phyloP scores from a whole-genome alignment of 805 yeast species.

The Alloascoidea africana region DNA sequence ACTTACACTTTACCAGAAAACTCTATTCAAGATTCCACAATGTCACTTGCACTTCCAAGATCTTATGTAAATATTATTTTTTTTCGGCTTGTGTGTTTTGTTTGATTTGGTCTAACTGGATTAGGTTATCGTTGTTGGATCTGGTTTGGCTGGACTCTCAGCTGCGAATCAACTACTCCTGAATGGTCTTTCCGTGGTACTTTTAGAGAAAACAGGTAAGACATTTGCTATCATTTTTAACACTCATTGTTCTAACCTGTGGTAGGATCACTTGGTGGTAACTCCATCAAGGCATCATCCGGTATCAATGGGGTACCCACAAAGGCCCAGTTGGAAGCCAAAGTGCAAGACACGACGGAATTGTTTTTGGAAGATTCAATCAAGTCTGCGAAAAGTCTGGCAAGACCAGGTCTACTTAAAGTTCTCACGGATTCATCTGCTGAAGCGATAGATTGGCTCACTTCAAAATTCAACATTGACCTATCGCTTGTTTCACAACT shows the following conservation, averaged over 20 bases:
- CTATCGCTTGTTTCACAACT: slow-evolving; percentile 55
- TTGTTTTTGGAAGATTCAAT: slow-evolving; percentile 52
- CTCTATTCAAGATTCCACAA: too few relatives aligned
- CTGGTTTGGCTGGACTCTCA: slow-evolving; percentile 48
- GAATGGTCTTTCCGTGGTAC: slow-evolving; percentile 35
- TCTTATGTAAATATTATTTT: too few relatives aligned
- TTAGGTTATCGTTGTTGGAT: slow-evolving; percentile 39
- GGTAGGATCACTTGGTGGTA: slow-evolving; percentile 39
- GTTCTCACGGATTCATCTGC: slow-evolving; percentile 48
- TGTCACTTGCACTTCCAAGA: too few relatives aligned
- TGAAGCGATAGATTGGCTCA: slow-evolving; percentile 62
- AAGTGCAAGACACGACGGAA: slow-evolving; percentile 40
- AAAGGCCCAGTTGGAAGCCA: slow-evolving; percentile 33
- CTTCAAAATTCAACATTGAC: slow-evolving; percentile 43
- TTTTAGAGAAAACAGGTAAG: slow-evolving; percentile 35
- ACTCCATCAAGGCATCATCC: slow-evolving; percentile 51
- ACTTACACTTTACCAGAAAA: too few relatives aligned
- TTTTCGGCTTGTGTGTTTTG: too few relatives aligned
- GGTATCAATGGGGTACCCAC: slow-evolving; percentile 64
- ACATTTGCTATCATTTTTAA: neutral
- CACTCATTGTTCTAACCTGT: neutral
- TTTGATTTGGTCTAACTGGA: too few relatives aligned
- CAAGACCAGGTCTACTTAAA: slow-evolving; percentile 40
- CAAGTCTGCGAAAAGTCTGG: slow-evolving; percentile 46
- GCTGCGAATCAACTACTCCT: slow-evolving; percentile 43